Evolutionary conservation across 2,329 filamentous ascomycete genomes (phyloP).

Genomic region (Sporothrix inflata): DNA sequence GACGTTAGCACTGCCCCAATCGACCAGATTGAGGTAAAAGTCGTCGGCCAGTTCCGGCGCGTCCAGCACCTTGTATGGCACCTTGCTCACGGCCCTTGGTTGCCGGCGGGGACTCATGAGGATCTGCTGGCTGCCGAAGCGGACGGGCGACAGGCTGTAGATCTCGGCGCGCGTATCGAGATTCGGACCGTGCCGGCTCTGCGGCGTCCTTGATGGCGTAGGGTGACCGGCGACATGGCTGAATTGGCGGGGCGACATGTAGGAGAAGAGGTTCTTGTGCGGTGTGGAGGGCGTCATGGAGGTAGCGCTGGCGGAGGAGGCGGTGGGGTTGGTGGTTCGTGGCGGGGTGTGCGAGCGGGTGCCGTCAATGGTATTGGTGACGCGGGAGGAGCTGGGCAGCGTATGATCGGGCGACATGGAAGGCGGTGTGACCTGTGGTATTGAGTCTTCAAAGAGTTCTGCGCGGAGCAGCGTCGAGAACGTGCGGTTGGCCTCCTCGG

Average conservation of each 20-base stretch:
- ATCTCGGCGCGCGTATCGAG: slow-evolving; percentile 88
- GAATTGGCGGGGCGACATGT: slow-evolving; percentile 75
- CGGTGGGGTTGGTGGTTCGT: slow-evolving; percentile 29
- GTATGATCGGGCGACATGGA: slow-evolving; percentile 63
- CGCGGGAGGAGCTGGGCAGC: slow-evolving; percentile 54
- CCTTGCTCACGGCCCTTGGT: slow-evolving; percentile 88
- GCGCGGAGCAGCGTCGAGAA: slow-evolving; percentile 86
- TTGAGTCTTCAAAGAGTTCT: slow-evolving; percentile 88
- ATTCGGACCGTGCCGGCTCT: slow-evolving; percentile 84
- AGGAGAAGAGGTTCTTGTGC: slow-evolving; percentile 95
- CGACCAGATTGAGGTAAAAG: slow-evolving; percentile 95
- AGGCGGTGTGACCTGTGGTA: slow-evolving; percentile 77
- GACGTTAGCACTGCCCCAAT: slow-evolving; percentile 96
- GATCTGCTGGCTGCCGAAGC: slow-evolving; percentile 91
- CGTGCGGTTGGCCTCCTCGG: slow-evolving; percentile 91
- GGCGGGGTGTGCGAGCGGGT: slow-evolving; percentile 82
- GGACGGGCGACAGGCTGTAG: slow-evolving; percentile 92
- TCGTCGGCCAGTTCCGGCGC: slow-evolving; percentile 95
- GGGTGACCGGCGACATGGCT: slow-evolving; percentile 75
- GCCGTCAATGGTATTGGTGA: slow-evolving; percentile 62
- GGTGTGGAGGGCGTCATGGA: slow-evolving; percentile 90
- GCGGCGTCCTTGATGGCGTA: slow-evolving; percentile 86
- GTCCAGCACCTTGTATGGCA: slow-evolving; percentile 96
- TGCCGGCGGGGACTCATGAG: slow-evolving; percentile 87
- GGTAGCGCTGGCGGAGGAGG: slow-evolving; percentile 57